Evolutionary conservation across 2,329 filamentous ascomycete genomes (phyloP), one percentile per base, ranked within the genome.

Genomic region (Diaporthe amygdali): DNA sequence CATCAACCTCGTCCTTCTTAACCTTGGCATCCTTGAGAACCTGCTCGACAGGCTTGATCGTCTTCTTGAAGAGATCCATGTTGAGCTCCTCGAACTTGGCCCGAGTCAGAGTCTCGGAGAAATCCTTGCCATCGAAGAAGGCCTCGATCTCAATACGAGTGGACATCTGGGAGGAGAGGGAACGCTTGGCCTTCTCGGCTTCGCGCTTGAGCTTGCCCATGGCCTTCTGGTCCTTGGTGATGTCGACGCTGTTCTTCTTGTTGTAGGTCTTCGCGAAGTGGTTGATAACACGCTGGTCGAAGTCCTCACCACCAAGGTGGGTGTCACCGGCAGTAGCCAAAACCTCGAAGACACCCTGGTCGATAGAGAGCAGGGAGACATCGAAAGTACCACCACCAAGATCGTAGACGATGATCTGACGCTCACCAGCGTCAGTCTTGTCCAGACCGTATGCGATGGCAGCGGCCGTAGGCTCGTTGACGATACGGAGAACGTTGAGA

Each of bases 151-250:
- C 96, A 77, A 97, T 95, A 78, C 94, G 93, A 76, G 94, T 94
- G 76, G 93, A 95, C 92, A 94, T 95, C 87, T 97, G 94, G 76
- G 94, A 96, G 80, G 94, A 97, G 70, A 99, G 92, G 78, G 95
- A 97, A 81, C 96, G 94, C 93, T 99, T 99, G 86, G 96, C 96
- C 92, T 98, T 98, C 86, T 99, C 96, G 78, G 96, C 96, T 86
- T 98, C 96, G 79, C 96, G 95, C 94, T 98, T 98, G 78, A 99
- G 91, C 89, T 98, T 99, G 87, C 95, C 94, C 95, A 98, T 98
- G 76, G 96, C 93, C 93, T 98, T 98, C 76, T 92, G 86, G 81
- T 98, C 95, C 89, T 97, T 97, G 86, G 92, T 93, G 82, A 98
- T 90, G 78, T 99, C 95, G 77, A 97, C 94, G 78, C 85, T 86